Evolutionary conservation across 768 basidiomycete genomes (phyloP).

Genomic region (Collybia nuda): DNA sequence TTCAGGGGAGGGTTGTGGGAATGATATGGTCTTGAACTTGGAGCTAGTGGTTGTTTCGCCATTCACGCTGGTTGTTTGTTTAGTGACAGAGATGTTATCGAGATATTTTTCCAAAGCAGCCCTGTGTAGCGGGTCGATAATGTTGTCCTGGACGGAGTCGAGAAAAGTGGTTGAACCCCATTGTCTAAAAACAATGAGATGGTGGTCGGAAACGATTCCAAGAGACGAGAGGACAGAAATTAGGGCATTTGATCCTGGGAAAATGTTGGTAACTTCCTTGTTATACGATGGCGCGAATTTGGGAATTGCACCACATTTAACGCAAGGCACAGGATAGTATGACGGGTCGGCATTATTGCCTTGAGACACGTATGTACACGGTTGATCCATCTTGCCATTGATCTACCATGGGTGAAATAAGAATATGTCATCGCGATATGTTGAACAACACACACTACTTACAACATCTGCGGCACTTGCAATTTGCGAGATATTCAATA

Average conservation of each 20-base stretch:
- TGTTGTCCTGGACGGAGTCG: not conserved
- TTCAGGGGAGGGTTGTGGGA: slow-evolving; percentile 5
- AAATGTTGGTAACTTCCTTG: not conserved
- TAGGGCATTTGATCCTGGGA: not conserved
- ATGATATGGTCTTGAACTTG: not conserved
- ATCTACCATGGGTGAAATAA: too few species aligned
- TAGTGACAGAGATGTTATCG: not conserved
- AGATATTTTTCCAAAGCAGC: not conserved
- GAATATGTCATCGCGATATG: too few species aligned
- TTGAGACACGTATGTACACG: too few species aligned
- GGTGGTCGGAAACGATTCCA: slow-evolving; percentile 7
- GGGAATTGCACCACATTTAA: slow-evolving; percentile 1
- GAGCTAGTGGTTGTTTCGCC: not conserved
- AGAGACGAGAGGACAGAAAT: not conserved
- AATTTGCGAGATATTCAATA: too few species aligned
- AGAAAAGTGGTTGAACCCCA: slow-evolving; percentile 3
- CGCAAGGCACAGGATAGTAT: not conserved
- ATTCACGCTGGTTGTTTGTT: not conserved
- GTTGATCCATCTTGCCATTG: too few species aligned
- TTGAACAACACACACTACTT: too few species aligned
- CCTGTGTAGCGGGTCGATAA: slow-evolving; percentile 1
- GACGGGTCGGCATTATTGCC: not conserved
- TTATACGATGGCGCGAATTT: not conserved
- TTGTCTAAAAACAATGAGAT: slow-evolving; percentile 1
- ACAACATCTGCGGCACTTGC: too few species aligned